These are phyloP conservation scores for Plantago major DNA, from an alignment of 257 asterid species.

Conservation along the genomic window DNA sequence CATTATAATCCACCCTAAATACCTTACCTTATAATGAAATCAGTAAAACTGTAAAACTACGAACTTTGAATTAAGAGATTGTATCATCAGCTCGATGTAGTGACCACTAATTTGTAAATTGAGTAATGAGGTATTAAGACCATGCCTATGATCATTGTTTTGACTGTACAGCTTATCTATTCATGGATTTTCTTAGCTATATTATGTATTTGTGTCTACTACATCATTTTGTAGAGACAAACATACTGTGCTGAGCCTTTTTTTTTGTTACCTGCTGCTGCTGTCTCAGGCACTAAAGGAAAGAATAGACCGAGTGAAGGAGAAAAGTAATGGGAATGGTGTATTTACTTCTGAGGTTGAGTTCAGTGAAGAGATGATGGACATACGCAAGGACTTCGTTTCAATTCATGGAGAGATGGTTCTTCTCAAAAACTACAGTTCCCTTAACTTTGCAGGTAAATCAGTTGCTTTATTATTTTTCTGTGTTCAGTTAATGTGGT, in stretches of 20 bases:
- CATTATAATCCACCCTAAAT: no score
- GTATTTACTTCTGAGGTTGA: conserved; percentile 43
- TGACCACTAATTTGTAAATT: no score
- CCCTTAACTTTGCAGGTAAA: conserved; percentile 89
- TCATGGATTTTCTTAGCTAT: no score
- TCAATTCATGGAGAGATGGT: conserved; percentile 93
- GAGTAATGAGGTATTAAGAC: no score
- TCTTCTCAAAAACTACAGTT: conserved; percentile 85
- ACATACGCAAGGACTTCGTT: conserved; percentile 72
- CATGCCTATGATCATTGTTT: no score
- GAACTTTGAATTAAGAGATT: no score
- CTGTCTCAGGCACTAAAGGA: conserved; percentile 65
- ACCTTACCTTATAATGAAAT: no score
- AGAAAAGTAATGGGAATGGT: conserved; percentile 35
- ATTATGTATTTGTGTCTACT: no score
- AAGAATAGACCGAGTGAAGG: conserved; percentile 56
- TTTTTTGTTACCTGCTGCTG: conserved; percentile 15
- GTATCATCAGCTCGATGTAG: no score
- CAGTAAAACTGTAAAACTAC: no score
- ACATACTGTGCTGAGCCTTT: neutral
- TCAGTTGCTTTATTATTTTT: conserved; percentile 17
- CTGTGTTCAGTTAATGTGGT: neutral
- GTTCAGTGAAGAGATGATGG: conserved; percentile 61
- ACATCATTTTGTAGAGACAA: no score
- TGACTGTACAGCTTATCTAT: no score